These are phyloP conservation scores for Pythium aquatile DNA, from an alignment of 352 stramenopile species.

Conservation along the genomic window DNA sequence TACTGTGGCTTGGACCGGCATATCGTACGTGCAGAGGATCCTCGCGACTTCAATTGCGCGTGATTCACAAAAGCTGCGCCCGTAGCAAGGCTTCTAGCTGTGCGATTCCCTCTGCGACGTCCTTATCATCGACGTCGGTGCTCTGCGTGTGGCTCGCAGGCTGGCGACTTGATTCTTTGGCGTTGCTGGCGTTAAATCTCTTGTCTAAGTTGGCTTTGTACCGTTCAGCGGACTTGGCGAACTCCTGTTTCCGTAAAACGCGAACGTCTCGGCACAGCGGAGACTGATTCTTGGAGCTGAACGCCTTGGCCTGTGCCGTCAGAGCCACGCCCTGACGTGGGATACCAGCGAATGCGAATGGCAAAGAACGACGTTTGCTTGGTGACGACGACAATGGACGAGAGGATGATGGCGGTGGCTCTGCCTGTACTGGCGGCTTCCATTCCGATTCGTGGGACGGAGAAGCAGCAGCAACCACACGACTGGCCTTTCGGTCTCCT, in stretches of 20 bases:
- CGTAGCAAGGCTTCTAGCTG: conserved; percentile 20
- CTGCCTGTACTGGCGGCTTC: conserved; percentile 39
- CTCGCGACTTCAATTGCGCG: not conserved
- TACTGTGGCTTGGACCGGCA: not conserved
- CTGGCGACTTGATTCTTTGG: not conserved
- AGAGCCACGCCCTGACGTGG: conserved; percentile 48
- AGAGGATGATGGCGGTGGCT: not conserved
- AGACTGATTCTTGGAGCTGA: conserved; percentile 31
- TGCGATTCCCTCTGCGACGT: conserved; percentile 13
- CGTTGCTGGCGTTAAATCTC: conserved; percentile 17
- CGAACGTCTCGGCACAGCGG: conserved; percentile 52
- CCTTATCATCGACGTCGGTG: not conserved
- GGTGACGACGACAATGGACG: conserved; percentile 10
- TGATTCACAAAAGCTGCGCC: conserved; percentile 5
- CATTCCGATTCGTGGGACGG: conserved; percentile 23
- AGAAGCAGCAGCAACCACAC: not conserved
- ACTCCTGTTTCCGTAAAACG: conserved; percentile 39
- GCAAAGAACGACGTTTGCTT: conserved; percentile 7
- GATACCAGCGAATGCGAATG: conserved; percentile 29
- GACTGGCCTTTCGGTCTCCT: not conserved
- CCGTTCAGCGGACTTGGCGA: conserved; percentile 39
- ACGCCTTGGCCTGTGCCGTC: conserved; percentile 42
- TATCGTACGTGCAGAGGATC: conserved; percentile 24
- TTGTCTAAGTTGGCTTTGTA: conserved; percentile 39
- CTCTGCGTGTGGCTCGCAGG: not conserved